These are phyloP conservation scores for Penicillium sp. DNA, from an alignment of 2,329 filamentous ascomycete genomes.

Conservation along the genomic window DNA sequence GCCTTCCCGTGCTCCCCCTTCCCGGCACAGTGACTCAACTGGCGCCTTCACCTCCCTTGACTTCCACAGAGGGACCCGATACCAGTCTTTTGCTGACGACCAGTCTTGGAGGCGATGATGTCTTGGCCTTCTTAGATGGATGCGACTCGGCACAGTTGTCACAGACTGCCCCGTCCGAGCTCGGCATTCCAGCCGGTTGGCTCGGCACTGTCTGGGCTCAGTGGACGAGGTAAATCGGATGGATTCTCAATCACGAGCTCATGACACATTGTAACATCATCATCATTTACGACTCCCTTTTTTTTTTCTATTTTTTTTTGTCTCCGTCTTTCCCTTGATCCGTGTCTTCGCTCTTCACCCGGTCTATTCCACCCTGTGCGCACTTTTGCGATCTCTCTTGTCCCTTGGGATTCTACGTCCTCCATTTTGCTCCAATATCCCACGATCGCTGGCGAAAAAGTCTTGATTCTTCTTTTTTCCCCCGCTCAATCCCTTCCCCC, in stretches of 20 bases:
- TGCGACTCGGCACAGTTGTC: constrained; percentile 28
- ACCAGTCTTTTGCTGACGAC: constrained; percentile 23
- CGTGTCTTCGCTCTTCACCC: not conserved
- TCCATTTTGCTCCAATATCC: too few species aligned
- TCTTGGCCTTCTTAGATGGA: constrained; percentile 34
- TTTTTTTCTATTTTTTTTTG: too few species aligned
- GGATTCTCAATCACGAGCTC: not conserved
- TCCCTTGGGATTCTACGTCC: too few species aligned
- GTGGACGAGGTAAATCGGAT: constrained; percentile 18
- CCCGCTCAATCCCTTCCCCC: too few species aligned
- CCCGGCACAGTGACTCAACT: constrained; percentile 29
- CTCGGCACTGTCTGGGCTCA: constrained; percentile 33
- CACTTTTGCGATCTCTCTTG: too few species aligned
- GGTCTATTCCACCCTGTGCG: not conserved
- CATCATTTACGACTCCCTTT: too few species aligned
- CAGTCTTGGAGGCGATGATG: constrained; percentile 34
- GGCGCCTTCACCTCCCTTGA: constrained; percentile 27
- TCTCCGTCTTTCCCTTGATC: too few species aligned
- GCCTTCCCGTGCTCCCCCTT: constrained; percentile 32
- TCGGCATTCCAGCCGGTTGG: constrained; percentile 32
- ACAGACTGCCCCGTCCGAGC: constrained; percentile 24
- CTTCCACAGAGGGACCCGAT: constrained; percentile 23
- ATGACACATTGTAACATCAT: constrained; percentile 23
- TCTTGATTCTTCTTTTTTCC: not conserved
- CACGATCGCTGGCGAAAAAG: too few species aligned